Base-by-base conservation (phyloP, 225 moss, liverwort and hornwort species). In the Marchantia polymorpha region DNA sequence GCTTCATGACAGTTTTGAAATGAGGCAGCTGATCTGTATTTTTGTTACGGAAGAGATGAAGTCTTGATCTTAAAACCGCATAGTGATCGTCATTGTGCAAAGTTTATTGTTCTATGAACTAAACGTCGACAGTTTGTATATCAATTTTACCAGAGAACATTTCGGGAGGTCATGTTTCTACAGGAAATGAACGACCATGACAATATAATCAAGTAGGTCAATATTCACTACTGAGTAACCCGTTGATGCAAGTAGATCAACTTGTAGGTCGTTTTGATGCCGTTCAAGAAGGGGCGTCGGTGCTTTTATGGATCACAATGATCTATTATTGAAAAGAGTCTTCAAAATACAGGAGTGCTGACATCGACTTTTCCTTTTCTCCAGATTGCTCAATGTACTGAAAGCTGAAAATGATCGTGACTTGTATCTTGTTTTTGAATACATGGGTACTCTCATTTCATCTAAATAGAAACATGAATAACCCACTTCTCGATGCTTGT, bases 131-230 rank as follows among this genome's bases (percentile, higher is more conserved):
- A 16, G 19, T 77, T 29, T 72, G 10, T 72, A 39, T 64, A 0
- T 69, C 26, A 11, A 23, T 77, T 73, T 53, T 47, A 61, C 22
- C 92, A 97, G 94, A 94, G 96, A 75, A 97, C 96, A 51, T 97
- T 97, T 84, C 91, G 96, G 73, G 96, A 97, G 82, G 96, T 97
- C 74, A 94, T 97, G 96, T 97, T 97, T 81, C 84, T 97, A 54
- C 96, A 97, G 85, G 96, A 97, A 81, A 93, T 97, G 94, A 94
- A 92, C 77, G 94, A 97, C 77, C 96, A 97, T 76, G 96, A 94
- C 55, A 97, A 97, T 66, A 97, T 97, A 51, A 92, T 97, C 55
- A 97, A 94, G 94, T 94, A 89, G 52, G 90, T 81, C 54, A 83
- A 75, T 0, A 14, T 47, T 15, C 23, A 3, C 9, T 12, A 22